Evolutionary conservation across 768 basidiomycete species (phyloP), one percentile per base, ranked within the genome.

Genomic region (Mycena epipterygia): DNA sequence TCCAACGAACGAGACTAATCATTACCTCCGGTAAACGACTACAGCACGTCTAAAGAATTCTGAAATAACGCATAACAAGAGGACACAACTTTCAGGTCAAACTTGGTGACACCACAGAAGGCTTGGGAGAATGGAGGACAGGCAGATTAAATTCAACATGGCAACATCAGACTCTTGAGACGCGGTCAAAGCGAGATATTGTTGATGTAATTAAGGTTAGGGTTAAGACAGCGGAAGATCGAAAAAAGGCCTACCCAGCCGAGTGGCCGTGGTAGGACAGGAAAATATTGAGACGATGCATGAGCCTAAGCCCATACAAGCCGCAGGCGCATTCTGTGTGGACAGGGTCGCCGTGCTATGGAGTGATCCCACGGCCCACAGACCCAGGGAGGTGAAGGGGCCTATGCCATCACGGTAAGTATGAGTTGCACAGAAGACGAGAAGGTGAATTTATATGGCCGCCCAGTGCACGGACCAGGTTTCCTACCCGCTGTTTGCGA

Each of bases 281-380:
- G 90, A 86, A 92, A 92, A 92, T 92, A 91, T 91, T 91, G 75
- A 86, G 90, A 91, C 89, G 86, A 86, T 92, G 90, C 91, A 90
- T 90, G 88, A 85, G 85, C 90, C 89, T 84, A 87, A 88, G 88
- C 88, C 80, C 88, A 91, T 86, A 90, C 89, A 90, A 90, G 79
- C 86, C 85, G 77, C 75, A 76, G 76, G 80, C 76, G 82, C 84
- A 84, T 88, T 86, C 88, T 90, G 86, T 82, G 70, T 80, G 89
- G 89, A 89, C 88, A 90, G 75, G 87, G 89, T 90, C 89, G 89
- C 89, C 89, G 88, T 90, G 89, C 89, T 89, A 90, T 90, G 89
- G 81, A 86, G 71, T 63, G 71, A 39, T 72, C 71, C 71, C 53
- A 67, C 71, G 55, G 71, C 71, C 71, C 71, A 72, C 66, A 72